Conservation (phyloP, 83 land plant species). For the Thuja plicata region DNA sequence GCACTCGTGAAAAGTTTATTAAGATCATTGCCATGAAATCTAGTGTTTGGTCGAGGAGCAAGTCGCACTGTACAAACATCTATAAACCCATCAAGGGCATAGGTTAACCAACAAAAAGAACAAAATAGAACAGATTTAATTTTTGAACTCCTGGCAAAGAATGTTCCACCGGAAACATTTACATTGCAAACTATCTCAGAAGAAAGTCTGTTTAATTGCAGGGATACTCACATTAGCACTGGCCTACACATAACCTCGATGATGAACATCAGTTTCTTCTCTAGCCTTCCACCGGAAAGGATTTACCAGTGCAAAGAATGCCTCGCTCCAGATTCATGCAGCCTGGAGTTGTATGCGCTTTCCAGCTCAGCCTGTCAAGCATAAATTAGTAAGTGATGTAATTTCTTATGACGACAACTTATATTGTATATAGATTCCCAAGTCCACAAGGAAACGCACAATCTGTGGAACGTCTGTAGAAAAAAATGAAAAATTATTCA, state of each 20-base stretch:
- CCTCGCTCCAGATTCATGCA: conserved; percentile 10
- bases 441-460: background rate
- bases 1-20: no score
- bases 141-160: background rate
- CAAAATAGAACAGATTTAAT: no score
- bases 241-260: background rate
- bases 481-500: background rate
- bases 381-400: background rate
- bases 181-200: background rate
- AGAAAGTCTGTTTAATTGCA: background rate
- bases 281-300: background rate
- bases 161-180: background rate
- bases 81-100: no score
- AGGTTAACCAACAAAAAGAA: no score
- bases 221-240: background rate
- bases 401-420: background rate
- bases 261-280: background rate
- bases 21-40: no score
- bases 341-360: conserved; percentile 1
- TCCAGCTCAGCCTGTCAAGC: conserved; percentile 8
- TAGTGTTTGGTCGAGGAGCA: no score
- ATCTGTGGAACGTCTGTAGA: background rate
- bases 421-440: background rate
- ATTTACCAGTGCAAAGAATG: conserved; percentile 6
- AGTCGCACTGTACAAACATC: no score